Evolutionary conservation across 139 green algal genomes (phyloP), one percentile per base, ranked within the genome.

Genomic region (Pleodorina starrii): DNA sequence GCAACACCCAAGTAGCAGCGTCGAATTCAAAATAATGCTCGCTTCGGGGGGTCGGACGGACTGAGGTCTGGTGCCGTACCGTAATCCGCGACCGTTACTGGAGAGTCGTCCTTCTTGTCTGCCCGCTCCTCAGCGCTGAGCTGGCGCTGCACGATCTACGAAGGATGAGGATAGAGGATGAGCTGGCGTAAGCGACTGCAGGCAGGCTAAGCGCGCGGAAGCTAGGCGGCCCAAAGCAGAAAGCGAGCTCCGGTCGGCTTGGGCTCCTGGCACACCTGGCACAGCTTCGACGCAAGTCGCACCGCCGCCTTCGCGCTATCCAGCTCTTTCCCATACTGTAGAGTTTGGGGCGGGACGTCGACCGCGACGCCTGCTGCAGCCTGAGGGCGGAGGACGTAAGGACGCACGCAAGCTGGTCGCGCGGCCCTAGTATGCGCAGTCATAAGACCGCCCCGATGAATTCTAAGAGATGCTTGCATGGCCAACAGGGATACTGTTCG

Each of bases 1-100:
- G n/a, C n/a, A n/a, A n/a, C n/a, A n/a, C n/a, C n/a, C n/a, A n/a
- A n/a, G n/a, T n/a, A n/a, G n/a, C n/a, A n/a, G n/a, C n/a, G n/a
- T n/a, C n/a, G n/a, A n/a, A n/a, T n/a, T n/a, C n/a, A n/a, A n/a
- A n/a, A n/a, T n/a, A n/a, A n/a, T n/a, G n/a, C n/a, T n/a, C n/a
- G n/a, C n/a, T n/a, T n/a, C n/a, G n/a, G n/a, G n/a, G n/a, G n/a
- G n/a, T n/a, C n/a, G n/a, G n/a, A n/a, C n/a, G n/a, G n/a, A n/a
- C n/a, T n/a, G n/a, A n/a, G n/a, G n/a, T n/a, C n/a, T n/a, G n/a
- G n/a, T n/a, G n/a, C n/a, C n/a, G n/a, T n/a, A 96, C 94, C 97
- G 89, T 98, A 99, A 89, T 99, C 98, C 16, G 98, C 98, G 7
- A 99, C 96, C 3, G 98, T 99, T 0, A 99, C 98, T 29, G 98